A percentile compares a stretch with the other conserved stretches of the same genome.
phyloP scores from a whole-genome alignment of 169 alveolate genomes.

The Miamiensis avidus region DNA sequence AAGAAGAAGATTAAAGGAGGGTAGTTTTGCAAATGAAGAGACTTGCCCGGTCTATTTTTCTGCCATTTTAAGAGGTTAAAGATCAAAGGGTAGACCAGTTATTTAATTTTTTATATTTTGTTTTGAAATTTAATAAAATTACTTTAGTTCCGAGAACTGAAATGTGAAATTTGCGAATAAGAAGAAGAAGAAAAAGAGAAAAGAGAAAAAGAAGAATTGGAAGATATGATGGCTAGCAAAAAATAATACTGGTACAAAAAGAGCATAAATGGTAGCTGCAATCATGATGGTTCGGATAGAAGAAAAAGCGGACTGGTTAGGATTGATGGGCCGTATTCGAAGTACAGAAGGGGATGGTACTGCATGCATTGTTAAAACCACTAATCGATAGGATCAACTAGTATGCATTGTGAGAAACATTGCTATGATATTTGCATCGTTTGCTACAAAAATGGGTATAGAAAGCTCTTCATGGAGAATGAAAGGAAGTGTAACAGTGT shows the following conservation, averaged over 20 bases:
- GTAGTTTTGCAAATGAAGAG: neutral
- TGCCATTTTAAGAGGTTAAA: neutral
- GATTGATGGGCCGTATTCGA: neutral
- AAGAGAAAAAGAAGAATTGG: no score
- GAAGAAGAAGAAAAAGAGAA: no score
- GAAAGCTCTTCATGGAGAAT: no score
- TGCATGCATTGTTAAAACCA: neutral
- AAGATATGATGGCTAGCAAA: no score
- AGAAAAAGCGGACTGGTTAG: neutral
- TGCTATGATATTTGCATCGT: neutral
- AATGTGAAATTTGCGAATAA: neutral
- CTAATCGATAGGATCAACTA: neutral
- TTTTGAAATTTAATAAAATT: no score
- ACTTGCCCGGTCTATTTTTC: neutral
- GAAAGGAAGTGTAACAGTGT: no score
- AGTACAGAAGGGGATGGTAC: neutral
- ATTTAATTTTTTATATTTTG: neutral
- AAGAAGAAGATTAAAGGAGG: neutral
- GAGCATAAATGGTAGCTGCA: no score
- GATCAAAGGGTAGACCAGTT: neutral
- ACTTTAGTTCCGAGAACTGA: neutral
- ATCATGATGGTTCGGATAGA: no score
- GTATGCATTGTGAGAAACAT: neutral
- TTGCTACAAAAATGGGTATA: neutral
- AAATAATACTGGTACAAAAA: no score